A percentile compares a stretch with the other conserved stretches of the same genome.
Conservation (phyloP, 139 green algal species). For the Tetradesmus obliquus region DNA sequence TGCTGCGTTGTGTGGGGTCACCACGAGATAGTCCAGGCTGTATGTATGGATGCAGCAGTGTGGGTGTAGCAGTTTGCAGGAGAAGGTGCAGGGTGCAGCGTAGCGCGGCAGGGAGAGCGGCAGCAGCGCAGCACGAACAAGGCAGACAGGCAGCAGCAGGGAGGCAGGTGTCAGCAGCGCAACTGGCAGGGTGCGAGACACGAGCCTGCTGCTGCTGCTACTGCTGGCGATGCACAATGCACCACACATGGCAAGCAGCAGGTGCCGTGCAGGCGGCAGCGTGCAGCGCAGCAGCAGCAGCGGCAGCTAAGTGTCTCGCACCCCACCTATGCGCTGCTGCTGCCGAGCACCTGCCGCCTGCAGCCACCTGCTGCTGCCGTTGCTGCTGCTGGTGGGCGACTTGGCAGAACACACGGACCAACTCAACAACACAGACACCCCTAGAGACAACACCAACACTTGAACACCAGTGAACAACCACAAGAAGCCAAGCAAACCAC, state of each 20-base stretch:
- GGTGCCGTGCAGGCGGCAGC: background rate
- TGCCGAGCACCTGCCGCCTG: background rate
- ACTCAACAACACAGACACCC: background rate
- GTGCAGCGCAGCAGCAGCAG: background rate
- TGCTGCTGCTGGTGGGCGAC: background rate
- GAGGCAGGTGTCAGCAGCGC: background rate
- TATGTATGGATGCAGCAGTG: background rate
- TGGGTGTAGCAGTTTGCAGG: background rate
- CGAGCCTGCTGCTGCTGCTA: background rate
- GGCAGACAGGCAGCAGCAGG: slow-evolving; percentile 4
- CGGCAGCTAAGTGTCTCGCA: slow-evolving; percentile 11
- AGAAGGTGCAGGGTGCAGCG: background rate
- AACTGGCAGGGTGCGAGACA: slow-evolving; percentile 3
- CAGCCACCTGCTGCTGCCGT: background rate
- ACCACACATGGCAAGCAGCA: background rate
- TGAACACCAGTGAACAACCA: background rate
- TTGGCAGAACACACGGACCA: background rate
- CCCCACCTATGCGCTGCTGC: background rate
- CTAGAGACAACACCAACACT: background rate
- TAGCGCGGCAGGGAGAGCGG: background rate
- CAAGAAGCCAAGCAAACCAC: background rate
- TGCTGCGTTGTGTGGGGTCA: slow-evolving; percentile 1
- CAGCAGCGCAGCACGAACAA: background rate
- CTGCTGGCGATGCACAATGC: background rate
- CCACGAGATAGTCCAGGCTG: slow-evolving; percentile 15